Base-by-base conservation (phyloP, 2,329 filamentous ascomycete species). In the Venturia effusa region DNA sequence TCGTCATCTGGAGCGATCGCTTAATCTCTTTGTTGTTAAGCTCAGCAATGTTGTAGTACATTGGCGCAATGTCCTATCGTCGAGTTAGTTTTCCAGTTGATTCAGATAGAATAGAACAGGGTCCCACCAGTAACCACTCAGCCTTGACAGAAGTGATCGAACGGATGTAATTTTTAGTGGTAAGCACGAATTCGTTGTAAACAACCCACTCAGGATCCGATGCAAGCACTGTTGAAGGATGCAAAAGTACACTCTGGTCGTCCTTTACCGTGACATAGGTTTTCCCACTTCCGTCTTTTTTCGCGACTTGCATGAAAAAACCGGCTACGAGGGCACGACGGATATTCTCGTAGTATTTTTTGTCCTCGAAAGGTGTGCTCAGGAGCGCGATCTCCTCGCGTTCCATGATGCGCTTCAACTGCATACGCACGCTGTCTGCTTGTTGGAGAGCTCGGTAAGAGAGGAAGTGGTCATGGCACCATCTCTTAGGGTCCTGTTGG, bases 261-360 rank as follows among this genome's bases (percentile, higher is more conserved):
- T 99, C 95, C 80, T 97, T 99, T 74, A 99, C 88, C 1, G 94
- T 99, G 67, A 88, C 86, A 78, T 99, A 99, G 51, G 90, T 85
- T 81, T 97, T 97, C 72, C 90, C 89, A 37, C 84, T 87, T 61
- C 84, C 85, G 72, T 97, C 92, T 73, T 89, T 91, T 85, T 96
- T 97, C 65, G 94, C 95, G 27, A 97, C 90, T 75, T 99, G 94
- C 94, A 99, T 99, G 82, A 99, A 99, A 83, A 99, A 99, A 40
- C 95, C 94, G 0, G 92, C 84, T 15, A 97, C 88, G 17, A 99
- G 83, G 10, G 94, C 93, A 43, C 92, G 87, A 55, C 93, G 89
- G 71, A 99, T 99, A 75, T 99, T 99, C 74, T 86, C 91, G 77
- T 97, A 99, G 80, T 99, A 99, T 73, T 95, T 90, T 81, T 96